Percentiles rank a stretch among this genome's conserved stretches.
Conservation (phyloP, 2,329 filamentous ascomycete genomes). For the Drechslerella coelobrocha region DNA sequence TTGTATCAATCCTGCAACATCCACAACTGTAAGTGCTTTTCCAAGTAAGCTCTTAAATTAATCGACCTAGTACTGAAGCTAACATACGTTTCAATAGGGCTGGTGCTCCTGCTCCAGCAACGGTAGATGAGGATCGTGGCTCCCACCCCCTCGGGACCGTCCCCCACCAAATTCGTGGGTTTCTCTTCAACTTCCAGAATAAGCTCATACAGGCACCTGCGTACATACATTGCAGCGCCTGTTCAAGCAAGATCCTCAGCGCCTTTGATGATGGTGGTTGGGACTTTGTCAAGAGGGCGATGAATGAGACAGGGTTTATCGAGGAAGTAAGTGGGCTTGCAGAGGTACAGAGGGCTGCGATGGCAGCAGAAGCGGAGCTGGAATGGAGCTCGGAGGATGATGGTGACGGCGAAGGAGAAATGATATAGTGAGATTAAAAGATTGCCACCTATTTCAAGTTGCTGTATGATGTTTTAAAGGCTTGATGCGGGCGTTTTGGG, state of each 20-base stretch:
- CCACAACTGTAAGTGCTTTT: slow-evolving; percentile 65
- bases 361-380: slow-evolving; percentile 58
- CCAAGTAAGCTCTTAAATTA: background rate
- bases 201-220: slow-evolving; percentile 75
- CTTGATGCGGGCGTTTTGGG: background rate
- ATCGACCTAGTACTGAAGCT: background rate
- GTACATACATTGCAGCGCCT: slow-evolving; percentile 82
- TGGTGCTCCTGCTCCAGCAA: slow-evolving; percentile 54
- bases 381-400: slow-evolving; percentile 67
- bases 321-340: slow-evolving; percentile 76
- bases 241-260: slow-evolving; percentile 72
- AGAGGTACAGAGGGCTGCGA: slow-evolving; percentile 71
- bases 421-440: slow-evolving; percentile 17
- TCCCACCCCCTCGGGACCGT: slow-evolving; percentile 72
- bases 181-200: slow-evolving; percentile 75
- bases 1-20: slow-evolving; percentile 87
- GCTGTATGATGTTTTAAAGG: background rate
- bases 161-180: slow-evolving; percentile 81
- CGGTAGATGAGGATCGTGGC: slow-evolving; percentile 61
- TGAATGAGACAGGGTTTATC: slow-evolving; percentile 78
- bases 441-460: background rate
- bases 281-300: slow-evolving; percentile 76
- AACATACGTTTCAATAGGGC: slow-evolving; percentile 39
- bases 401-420: slow-evolving; percentile 63
- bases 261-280: slow-evolving; percentile 74